Evolutionary conservation across 495 filamentous ascomycete species (phyloP).

Genomic region (Rostrohypoxylon terebratum): DNA sequence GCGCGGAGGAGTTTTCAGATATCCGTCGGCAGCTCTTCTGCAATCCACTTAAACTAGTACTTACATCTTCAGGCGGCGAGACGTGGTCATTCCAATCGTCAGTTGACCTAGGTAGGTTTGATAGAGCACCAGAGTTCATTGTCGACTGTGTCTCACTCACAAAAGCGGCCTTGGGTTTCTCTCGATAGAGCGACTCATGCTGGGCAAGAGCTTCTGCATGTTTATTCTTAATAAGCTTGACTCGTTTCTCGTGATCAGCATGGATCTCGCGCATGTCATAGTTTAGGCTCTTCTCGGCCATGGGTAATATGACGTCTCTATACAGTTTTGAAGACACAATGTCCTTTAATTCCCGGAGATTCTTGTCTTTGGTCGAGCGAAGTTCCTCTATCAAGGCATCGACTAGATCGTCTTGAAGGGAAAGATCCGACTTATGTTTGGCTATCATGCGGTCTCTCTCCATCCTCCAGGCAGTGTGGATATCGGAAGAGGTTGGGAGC

Average conservation of each 20-base stretch:
- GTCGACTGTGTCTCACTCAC: background rate
- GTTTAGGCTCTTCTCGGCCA: conserved; percentile 31
- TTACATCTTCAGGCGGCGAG: conserved; percentile 27
- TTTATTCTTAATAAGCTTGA: conserved; percentile 1
- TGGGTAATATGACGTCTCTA: conserved; percentile 22
- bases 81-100: background rate
- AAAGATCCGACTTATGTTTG: conserved; percentile 12
- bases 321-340: conserved; percentile 17
- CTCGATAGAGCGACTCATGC: conserved; percentile 12
- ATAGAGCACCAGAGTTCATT: no score
- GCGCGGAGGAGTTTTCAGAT: background rate
- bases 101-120: background rate
- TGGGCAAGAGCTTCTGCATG: conserved; percentile 13
- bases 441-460: conserved; percentile 10
- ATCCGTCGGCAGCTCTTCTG: background rate
- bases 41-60: background rate
- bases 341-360: conserved; percentile 14
- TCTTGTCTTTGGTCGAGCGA: background rate
- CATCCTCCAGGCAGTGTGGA: conserved; percentile 12
- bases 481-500: background rate
- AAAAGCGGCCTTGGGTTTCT: background rate
- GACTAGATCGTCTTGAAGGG: conserved; percentile 10
- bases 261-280: conserved; percentile 17
- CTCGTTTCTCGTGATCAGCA: background rate
- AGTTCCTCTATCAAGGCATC: conserved; percentile 16